phyloP scores from a whole-genome alignment of 352 stramenopile genomes.

The Pythium scleroteichum region DNA sequence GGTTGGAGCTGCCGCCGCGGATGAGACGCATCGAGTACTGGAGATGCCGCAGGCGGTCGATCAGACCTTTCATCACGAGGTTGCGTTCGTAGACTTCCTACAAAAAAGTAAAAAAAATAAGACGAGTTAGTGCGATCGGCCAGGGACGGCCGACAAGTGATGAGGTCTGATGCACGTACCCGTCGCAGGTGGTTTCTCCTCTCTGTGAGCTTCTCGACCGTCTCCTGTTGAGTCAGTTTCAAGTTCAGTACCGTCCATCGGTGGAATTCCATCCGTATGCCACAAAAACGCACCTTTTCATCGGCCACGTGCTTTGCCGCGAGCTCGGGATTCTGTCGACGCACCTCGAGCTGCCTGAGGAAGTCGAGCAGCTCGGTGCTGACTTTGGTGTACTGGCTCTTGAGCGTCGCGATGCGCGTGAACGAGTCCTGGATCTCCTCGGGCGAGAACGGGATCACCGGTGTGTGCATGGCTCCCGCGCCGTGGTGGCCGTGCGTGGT shows the following conservation, averaged over 20 bases:
- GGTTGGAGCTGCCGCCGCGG: conserved; percentile 62
- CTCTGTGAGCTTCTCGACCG: conserved; percentile 51
- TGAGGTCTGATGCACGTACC: conserved; percentile 24
- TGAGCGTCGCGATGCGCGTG: conserved; percentile 77
- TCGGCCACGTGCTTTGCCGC: conserved; percentile 14
- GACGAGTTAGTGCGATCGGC: neutral
- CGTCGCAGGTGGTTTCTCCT: conserved; percentile 72
- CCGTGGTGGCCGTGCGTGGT: conserved; percentile 35
- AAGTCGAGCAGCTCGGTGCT: conserved; percentile 60
- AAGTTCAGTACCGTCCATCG: neutral
- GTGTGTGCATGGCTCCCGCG: conserved; percentile 32
- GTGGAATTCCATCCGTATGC: neutral
- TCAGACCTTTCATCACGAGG: conserved; percentile 84
- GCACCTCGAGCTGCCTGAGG: conserved; percentile 50
- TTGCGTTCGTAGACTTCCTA: conserved; percentile 87
- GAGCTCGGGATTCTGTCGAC: conserved; percentile 18
- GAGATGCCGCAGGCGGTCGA: conserved; percentile 73
- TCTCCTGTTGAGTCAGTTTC: conserved; percentile 24
- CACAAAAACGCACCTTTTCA: conserved; percentile 20
- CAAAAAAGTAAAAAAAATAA: neutral
- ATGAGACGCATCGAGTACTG: conserved; percentile 78
- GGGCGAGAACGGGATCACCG: conserved; percentile 68
- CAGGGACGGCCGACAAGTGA: no score
- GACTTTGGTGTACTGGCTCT: conserved; percentile 79
- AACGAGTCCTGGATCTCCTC: conserved; percentile 89